phyloP scores from a whole-genome alignment of 768 basidiomycete genomes.

The Russula foetens region DNA sequence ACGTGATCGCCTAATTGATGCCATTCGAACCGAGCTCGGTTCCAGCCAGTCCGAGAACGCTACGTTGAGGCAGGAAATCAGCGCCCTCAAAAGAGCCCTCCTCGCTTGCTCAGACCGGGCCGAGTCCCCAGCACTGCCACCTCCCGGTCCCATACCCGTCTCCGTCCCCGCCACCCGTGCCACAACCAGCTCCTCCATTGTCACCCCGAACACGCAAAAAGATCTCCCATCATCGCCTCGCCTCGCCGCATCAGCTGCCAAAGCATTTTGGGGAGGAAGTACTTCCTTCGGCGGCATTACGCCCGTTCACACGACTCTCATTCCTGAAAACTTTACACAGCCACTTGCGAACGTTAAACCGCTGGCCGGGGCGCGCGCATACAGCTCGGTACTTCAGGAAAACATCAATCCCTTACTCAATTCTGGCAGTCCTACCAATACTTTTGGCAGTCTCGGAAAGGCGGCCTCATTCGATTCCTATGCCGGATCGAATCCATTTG shows the following conservation, averaged over 20 bases:
- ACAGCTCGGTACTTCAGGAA: conserved; percentile 42
- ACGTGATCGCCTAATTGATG: conserved; percentile 83
- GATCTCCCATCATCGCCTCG: conserved; percentile 62
- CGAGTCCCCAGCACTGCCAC: conserved; percentile 36
- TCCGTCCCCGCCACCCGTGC: conserved; percentile 16
- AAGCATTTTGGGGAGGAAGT: conserved; percentile 74
- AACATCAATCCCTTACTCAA: conserved; percentile 75
- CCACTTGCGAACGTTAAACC: conserved; percentile 11
- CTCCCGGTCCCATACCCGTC: conserved; percentile 35
- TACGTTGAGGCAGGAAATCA: conserved; percentile 72
- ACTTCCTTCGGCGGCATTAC: conserved; percentile 60
- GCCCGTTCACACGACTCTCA: conserved; percentile 75
- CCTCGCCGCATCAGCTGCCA: conserved; percentile 30
- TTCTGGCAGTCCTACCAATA: conserved; percentile 26
- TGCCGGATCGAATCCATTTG: conserved; percentile 73
- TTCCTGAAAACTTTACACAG: conserved; percentile 44
- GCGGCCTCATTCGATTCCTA: conserved; percentile 61
- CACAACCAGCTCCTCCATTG: conserved; percentile 27
- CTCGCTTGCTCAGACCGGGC: conserved; percentile 52
- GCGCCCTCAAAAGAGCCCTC: conserved; percentile 63
- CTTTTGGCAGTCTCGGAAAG: conserved; percentile 22
- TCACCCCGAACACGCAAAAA: conserved; percentile 70
- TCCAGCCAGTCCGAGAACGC: conserved; percentile 73
- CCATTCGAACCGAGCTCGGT: conserved; percentile 78
- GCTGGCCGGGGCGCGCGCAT: conserved; percentile 17